Evolutionary conservation across 176 grass and related monocot genomes (phyloP).

Genomic region (Zea luxurians): DNA sequence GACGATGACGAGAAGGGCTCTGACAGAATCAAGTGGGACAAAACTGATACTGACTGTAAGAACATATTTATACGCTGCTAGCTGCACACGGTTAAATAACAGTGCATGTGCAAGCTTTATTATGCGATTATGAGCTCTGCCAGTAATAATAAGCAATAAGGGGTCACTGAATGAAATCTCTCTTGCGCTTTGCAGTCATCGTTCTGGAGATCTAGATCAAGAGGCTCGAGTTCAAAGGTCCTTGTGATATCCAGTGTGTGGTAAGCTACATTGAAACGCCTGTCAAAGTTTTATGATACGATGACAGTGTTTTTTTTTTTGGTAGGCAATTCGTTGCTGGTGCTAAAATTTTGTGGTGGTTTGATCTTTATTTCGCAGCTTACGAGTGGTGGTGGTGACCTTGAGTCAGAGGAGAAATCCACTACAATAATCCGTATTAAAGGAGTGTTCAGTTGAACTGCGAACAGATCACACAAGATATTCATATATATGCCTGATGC

Average conservation of each 20-base stretch:
- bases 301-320: not conserved
- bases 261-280: not conserved
- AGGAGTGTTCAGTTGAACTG: not conserved
- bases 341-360: constrained; percentile 4
- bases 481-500: not conserved
- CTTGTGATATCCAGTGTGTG: not conserved
- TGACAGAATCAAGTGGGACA: constrained; percentile 77
- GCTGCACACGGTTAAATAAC: not conserved
- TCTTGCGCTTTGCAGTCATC: constrained; percentile 56
- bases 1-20: constrained; percentile 48
- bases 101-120: not conserved
- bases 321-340: too few species aligned
- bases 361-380: constrained; percentile 3
- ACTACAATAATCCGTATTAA: constrained; percentile 18
- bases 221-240: constrained; percentile 19
- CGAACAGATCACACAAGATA: constrained; percentile 5
- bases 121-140: not conserved
- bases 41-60: constrained; percentile 97
- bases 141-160: not conserved
- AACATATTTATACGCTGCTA: not conserved
- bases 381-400: not conserved
- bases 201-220: constrained; percentile 81
- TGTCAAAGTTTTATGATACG: not conserved
- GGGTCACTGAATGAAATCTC: not conserved
- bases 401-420: not conserved